phyloP scores from a whole-genome alignment of 75 land plant species.

The Cupressus sempervirens region DNA sequence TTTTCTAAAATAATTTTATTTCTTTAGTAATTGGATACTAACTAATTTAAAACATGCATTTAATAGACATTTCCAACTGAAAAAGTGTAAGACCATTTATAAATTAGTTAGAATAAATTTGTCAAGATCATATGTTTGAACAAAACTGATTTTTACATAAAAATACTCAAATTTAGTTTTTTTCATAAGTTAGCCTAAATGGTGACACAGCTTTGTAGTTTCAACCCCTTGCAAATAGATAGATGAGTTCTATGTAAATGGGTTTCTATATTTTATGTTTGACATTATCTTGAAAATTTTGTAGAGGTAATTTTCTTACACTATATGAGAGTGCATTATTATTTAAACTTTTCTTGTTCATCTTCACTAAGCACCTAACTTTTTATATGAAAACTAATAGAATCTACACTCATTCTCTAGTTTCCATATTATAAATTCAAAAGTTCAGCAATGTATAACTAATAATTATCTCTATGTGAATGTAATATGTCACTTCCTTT shows the following conservation, averaged over 20 bases:
- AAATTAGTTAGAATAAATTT: too few species aligned
- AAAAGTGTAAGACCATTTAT: too few species aligned
- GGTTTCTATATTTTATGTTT: constrained; percentile 73
- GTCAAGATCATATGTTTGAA: too few species aligned
- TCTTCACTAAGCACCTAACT: background rate
- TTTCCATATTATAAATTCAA: background rate
- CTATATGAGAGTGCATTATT: background rate
- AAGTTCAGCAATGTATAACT: background rate
- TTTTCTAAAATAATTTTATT: too few species aligned
- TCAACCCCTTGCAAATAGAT: constrained; percentile 55
- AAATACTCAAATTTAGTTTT: too few species aligned
- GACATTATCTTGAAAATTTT: constrained; percentile 65
- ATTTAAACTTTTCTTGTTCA: background rate
- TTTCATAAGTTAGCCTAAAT: too few species aligned
- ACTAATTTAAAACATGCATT: too few species aligned
- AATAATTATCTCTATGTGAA: background rate
- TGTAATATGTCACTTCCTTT: background rate
- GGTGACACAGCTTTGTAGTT: too few species aligned
- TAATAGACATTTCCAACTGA: too few species aligned
- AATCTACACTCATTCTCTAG: background rate
- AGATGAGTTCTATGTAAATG: constrained; percentile 39
- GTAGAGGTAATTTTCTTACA: constrained; percentile 38
- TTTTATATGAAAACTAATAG: background rate
- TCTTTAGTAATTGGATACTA: too few species aligned
- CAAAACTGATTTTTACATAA: too few species aligned